A percentile compares a stretch with the other conserved stretches of the same genome.
These are phyloP conservation scores for Heterobasidion parviporum DNA, from an alignment of 1,284 basidiomycete species.

Conservation along the genomic window DNA sequence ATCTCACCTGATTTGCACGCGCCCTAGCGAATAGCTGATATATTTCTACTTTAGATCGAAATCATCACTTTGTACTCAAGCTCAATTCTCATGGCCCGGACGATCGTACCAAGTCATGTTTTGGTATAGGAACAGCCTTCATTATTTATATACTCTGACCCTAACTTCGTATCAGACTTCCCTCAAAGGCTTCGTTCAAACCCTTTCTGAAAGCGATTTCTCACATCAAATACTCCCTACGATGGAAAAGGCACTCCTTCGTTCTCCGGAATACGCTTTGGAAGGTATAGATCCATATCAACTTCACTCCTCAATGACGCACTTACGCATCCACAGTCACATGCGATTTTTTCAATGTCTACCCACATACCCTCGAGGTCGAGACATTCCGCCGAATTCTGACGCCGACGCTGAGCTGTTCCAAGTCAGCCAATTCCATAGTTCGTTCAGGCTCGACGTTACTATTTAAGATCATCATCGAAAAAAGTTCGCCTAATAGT, in stretches of 20 bases:
- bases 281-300: slow-evolving; percentile 30
- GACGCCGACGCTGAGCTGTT: slow-evolving; percentile 54
- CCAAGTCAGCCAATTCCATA: slow-evolving; percentile 70
- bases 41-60: slow-evolving; percentile 15
- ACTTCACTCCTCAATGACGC: not conserved
- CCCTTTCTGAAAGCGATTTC: slow-evolving; percentile 46
- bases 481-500: slow-evolving; percentile 23
- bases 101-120: slow-evolving; percentile 4
- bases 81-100: slow-evolving; percentile 8
- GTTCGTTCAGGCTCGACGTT: slow-evolving; percentile 53
- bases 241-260: slow-evolving; percentile 66
- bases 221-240: slow-evolving; percentile 44
- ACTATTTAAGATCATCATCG: slow-evolving; percentile 54
- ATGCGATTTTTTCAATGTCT: slow-evolving; percentile 47
- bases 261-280: slow-evolving; percentile 67
- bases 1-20: too few species aligned
- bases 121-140: slow-evolving; percentile 2
- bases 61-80: slow-evolving; percentile 42
- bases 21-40: too few species aligned
- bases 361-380: slow-evolving; percentile 43
- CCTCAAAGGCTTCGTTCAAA: slow-evolving; percentile 54
- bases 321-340: slow-evolving; percentile 30
- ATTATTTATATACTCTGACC: not conserved
- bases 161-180: slow-evolving; percentile 28
- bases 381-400: slow-evolving; percentile 58